These are phyloP conservation scores for Parastagonospora nodorum DNA, from an alignment of 2,329 filamentous ascomycete genomes.

Conservation along the genomic window DNA sequence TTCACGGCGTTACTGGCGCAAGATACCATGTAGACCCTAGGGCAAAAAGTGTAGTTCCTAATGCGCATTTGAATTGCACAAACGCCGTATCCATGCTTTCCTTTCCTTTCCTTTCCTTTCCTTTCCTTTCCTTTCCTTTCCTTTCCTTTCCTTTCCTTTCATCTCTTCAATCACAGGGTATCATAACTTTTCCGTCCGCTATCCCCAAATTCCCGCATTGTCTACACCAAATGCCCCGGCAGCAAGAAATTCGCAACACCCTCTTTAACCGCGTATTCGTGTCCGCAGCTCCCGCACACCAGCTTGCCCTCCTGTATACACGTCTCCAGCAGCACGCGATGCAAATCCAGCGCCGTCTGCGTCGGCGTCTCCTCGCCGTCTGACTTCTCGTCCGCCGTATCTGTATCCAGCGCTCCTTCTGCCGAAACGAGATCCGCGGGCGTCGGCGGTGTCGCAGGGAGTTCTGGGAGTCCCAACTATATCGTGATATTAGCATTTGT, in stretches of 20 bases:
- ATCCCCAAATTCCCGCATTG: background rate
- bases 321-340: conserved; percentile 84
- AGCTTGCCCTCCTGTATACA: conserved; percentile 87
- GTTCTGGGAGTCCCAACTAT: conserved; percentile 77
- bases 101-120: background rate
- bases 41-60: conserved; percentile 1
- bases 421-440: conserved; percentile 40
- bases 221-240: conserved; percentile 82
- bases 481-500: background rate
- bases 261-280: conserved; percentile 93
- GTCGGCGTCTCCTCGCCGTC: conserved; percentile 68
- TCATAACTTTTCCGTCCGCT: background rate
- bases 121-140: too few relatives aligned
- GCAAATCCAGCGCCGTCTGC: conserved; percentile 74
- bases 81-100: background rate
- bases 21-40: conserved; percentile 1
- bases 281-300: conserved; percentile 87
- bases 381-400: conserved; percentile 41
- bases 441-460: conserved; percentile 56
- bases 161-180: background rate
- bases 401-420: conserved; percentile 2
- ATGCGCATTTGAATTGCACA: background rate
- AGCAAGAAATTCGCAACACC: conserved; percentile 96
- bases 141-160: too few relatives aligned
- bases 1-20: background rate